Percentiles rank a stretch among this genome's conserved stretches.
These are phyloP conservation scores for Paramecium tetraurelia DNA, from an alignment of 73 alveolate genomes.

Conservation along the genomic window DNA sequence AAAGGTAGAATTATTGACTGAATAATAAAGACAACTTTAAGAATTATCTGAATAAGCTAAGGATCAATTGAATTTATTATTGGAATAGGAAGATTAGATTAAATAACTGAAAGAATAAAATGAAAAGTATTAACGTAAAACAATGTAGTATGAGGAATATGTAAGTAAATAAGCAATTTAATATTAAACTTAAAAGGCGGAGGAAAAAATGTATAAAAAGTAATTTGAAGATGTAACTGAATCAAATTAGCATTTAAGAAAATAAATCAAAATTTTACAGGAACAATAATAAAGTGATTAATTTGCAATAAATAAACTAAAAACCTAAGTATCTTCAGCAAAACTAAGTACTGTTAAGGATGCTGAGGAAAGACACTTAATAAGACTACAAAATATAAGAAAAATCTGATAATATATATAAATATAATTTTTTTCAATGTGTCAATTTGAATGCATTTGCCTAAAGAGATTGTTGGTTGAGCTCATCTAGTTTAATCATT, in stretches of 20 bases:
- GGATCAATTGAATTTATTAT: background rate
- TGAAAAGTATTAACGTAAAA: background rate
- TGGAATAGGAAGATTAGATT: background rate
- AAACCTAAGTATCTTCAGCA: background rate
- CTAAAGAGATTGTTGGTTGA: background rate
- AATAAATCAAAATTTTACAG: background rate
- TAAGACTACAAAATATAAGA: conserved; percentile 15
- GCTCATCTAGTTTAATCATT: background rate
- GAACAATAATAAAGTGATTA: background rate
- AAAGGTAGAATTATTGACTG: background rate
- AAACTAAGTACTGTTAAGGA: background rate
- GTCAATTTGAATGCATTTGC: background rate
- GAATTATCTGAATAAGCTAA: background rate
- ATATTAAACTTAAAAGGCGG: background rate
- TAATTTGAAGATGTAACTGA: background rate
- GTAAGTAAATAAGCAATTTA: background rate
- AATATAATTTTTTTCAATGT: background rate
- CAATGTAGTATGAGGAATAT: background rate
- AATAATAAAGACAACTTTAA: background rate
- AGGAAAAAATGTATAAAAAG: background rate
- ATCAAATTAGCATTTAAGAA: conserved; percentile 18
- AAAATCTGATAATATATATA: background rate
- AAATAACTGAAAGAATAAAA: background rate
- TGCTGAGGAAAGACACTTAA: background rate
- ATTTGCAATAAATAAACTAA: background rate